Conservation (phyloP, 1,284 basidiomycete genomes). For the Ceratobasidium sp. region DNA sequence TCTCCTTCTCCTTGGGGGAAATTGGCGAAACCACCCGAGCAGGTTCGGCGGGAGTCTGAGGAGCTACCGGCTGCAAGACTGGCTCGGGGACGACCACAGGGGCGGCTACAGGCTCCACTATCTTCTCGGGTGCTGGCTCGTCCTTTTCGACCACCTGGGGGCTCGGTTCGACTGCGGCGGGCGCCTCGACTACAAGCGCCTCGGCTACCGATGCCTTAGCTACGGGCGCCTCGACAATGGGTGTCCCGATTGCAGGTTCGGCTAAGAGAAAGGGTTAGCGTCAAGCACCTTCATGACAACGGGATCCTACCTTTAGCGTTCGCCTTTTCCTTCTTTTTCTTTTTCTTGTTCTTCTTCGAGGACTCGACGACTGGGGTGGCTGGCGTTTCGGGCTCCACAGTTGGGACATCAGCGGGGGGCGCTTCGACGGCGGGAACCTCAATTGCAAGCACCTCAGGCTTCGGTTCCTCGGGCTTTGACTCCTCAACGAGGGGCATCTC, state of each 20-base stretch:
- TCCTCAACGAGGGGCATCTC: conserved; percentile 1
- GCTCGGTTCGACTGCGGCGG: conserved; percentile 1
- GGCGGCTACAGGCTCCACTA: not conserved
- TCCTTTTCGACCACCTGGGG: not conserved
- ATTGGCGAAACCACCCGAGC: not conserved
- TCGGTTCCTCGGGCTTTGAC: not conserved
- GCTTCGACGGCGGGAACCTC: conserved; percentile 9
- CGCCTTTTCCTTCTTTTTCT: conserved; percentile 24
- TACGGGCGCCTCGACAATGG: not conserved
- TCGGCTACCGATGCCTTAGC: too few relatives aligned
- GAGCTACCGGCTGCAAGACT: not conserved
- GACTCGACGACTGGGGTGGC: conserved; percentile 20
- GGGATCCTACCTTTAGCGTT: conserved; percentile 4
- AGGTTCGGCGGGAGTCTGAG: not conserved
- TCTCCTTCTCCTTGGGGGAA: conserved; percentile 30
- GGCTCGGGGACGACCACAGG: not conserved
- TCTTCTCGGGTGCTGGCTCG: not conserved
- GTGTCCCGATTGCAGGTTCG: not conserved
- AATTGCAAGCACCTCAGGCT: not conserved
- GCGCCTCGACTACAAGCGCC: conserved; percentile 29
- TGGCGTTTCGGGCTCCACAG: conserved; percentile 1
- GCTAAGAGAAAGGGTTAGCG: not conserved
- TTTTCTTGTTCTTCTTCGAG: conserved; percentile 25
- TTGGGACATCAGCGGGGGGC: not conserved
- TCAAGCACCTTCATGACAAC: not conserved